These are phyloP conservation scores for Mentha longifolia DNA, from an alignment of 257 asterid genomes.

Conservation along the genomic window DNA sequence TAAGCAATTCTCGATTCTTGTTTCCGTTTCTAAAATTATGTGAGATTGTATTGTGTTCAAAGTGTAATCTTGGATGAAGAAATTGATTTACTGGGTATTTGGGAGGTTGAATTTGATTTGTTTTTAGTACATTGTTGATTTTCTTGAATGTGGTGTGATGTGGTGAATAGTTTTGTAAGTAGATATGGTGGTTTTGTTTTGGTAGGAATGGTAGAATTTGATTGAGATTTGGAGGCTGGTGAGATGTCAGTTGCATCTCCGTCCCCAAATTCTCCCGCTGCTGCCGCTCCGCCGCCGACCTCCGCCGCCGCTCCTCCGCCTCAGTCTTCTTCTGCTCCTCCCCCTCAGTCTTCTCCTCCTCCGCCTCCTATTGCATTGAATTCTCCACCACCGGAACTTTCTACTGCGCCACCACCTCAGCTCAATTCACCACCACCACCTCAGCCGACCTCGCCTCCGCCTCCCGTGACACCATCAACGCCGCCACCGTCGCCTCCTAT, in stretches of 20 bases:
- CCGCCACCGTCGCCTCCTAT: conserved; percentile 25
- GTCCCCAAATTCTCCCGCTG: conserved; percentile 45
- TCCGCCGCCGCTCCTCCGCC: conserved; percentile 29
- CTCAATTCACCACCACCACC: conserved; percentile 33
- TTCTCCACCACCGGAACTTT: conserved; percentile 23
- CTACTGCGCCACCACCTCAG: conserved; percentile 35
- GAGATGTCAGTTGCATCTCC: conserved; percentile 63
- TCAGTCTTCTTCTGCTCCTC: conserved; percentile 22
- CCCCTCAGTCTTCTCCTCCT: background rate
- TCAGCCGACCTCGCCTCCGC: conserved; percentile 35
- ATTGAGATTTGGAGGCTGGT: conserved; percentile 34
- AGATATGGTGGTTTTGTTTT: conserved; percentile 31
- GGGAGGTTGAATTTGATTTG: background rate
- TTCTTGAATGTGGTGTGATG: conserved; percentile 21
- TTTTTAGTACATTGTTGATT: conserved; percentile 23
- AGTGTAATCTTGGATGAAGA: background rate
- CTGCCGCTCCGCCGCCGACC: conserved; percentile 35
- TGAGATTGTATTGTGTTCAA: background rate
- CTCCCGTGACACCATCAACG: background rate
- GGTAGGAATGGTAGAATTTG: conserved; percentile 43
- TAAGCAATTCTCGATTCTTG: background rate
- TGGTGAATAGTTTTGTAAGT: background rate
- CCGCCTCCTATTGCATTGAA: conserved; percentile 29
- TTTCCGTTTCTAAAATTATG: no score
- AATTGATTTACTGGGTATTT: background rate